Evolutionary conservation across 75 land plant genomes (phyloP).

Genomic region (Larix kaempferi): DNA sequence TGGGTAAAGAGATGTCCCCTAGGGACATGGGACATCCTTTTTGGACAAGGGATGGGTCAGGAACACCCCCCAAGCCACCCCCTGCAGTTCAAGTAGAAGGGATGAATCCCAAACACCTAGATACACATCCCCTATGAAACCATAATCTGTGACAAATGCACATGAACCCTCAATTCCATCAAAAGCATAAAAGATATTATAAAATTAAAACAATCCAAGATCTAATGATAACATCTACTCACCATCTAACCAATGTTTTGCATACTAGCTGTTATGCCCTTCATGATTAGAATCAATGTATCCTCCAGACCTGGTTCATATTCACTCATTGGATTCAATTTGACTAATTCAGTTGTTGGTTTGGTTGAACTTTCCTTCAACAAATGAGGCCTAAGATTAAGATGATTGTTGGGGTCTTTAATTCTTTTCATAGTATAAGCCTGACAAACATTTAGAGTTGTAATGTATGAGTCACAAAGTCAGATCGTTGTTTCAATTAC

Average conservation of each 20-base stretch:
- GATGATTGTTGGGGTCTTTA: constrained; percentile 12
- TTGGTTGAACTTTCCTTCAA: not conserved
- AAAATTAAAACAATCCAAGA: no score
- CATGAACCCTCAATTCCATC: no score
- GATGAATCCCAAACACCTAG: no score
- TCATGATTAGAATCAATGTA: constrained; percentile 65
- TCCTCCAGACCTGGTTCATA: constrained; percentile 38
- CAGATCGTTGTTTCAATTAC: constrained; percentile 15
- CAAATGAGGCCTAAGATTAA: not conserved
- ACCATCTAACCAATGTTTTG: constrained; percentile 78
- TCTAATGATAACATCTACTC: no score
- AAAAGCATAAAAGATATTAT: no score
- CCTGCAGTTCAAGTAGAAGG: no score
- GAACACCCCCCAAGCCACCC: no score
- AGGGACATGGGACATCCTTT: no score
- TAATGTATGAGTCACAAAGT: constrained; percentile 23
- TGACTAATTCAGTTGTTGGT: constrained; percentile 12
- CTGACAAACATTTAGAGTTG: constrained; percentile 27
- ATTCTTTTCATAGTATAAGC: constrained; percentile 30
- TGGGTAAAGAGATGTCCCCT: no score
- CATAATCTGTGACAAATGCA: no score
- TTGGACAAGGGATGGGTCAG: no score
- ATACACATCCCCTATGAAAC: no score
- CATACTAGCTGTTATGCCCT: constrained; percentile 97
- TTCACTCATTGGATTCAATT: constrained; percentile 22